A percentile compares a stretch with the other conserved stretches of the same genome.
These are phyloP conservation scores for Aspergillus conjunctus DNA, from an alignment of 495 filamentous ascomycete genomes.

Conservation along the genomic window DNA sequence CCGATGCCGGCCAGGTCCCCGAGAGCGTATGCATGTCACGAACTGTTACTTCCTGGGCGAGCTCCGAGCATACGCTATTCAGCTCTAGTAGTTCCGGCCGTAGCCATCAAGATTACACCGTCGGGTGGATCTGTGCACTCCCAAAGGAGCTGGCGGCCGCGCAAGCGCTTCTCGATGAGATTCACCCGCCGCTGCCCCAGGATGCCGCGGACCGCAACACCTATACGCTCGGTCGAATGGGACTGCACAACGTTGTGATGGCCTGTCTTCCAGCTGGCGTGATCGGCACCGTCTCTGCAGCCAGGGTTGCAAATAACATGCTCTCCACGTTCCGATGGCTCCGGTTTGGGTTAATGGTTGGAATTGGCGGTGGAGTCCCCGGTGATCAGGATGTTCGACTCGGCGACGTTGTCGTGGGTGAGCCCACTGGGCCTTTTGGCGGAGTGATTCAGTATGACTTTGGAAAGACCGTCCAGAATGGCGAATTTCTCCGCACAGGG, in stretches of 20 bases:
- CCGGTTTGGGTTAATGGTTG: conserved; percentile 41
- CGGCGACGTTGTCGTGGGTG: conserved; percentile 34
- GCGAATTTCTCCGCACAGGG: conserved; percentile 28
- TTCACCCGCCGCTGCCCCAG: conserved; percentile 29
- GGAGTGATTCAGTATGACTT: conserved; percentile 29
- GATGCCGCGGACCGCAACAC: conserved; percentile 26
- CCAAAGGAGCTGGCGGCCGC: conserved; percentile 42
- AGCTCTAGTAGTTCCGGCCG: too few species aligned
- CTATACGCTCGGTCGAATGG: conserved; percentile 32
- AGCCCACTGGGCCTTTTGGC: conserved; percentile 9
- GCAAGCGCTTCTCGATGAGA: conserved; percentile 41
- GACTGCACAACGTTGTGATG: conserved; percentile 36
- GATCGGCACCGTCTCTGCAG: conserved; percentile 37
- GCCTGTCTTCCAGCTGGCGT: conserved; percentile 35
- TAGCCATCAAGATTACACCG: conserved; percentile 40
- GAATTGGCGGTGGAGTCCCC: conserved; percentile 45
- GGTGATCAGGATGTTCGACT: conserved; percentile 30
- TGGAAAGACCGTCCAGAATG: conserved; percentile 14
- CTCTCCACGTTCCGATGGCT: conserved; percentile 36
- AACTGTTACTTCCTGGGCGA: background rate
- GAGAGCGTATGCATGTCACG: background rate
- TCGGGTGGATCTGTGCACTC: conserved; percentile 54
- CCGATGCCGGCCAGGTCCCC: background rate
- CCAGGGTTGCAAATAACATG: conserved; percentile 34
- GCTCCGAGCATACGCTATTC: background rate